Conservation (phyloP, 768 basidiomycete species). For the Tylopilus felleus region DNA sequence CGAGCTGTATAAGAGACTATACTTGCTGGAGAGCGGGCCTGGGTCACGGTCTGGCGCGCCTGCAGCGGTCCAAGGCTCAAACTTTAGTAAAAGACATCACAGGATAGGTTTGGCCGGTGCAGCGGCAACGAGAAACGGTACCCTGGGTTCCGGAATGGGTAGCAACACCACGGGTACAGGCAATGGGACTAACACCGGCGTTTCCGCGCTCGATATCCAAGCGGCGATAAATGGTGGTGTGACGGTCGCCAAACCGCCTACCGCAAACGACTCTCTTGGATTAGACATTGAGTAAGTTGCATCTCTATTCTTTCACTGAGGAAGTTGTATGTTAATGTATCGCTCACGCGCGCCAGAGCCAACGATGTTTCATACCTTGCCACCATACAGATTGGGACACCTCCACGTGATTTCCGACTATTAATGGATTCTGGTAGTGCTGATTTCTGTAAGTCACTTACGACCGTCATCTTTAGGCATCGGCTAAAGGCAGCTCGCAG, state of each 20-base stretch:
- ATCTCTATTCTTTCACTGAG: background rate
- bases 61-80: constrained; percentile 2
- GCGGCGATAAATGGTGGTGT: constrained; percentile 38
- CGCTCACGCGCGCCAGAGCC: constrained; percentile 29
- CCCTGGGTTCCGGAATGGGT: background rate
- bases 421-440: constrained; percentile 72
- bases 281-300: constrained; percentile 63
- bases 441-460: constrained; percentile 46
- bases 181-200: constrained; percentile 26
- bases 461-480: background rate
- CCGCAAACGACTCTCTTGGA: constrained; percentile 54
- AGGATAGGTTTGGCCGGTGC: constrained; percentile 11
- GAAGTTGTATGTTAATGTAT: background rate
- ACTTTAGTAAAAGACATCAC: constrained; percentile 4
- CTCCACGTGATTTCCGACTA: constrained; percentile 51
- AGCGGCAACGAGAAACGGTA: constrained; percentile 1
- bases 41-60: constrained; percentile 8
- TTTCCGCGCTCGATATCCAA: constrained; percentile 35
- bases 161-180: constrained; percentile 7
- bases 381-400: constrained; percentile 64
- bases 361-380: constrained; percentile 58
- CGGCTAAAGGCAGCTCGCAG: constrained; percentile 3
- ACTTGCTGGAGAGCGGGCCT: constrained; percentile 32
- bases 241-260: constrained; percentile 40
- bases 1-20: constrained; percentile 42